Base-by-base conservation (phyloP, 331 rosid species). In the Prunus yedoensis region DNA sequence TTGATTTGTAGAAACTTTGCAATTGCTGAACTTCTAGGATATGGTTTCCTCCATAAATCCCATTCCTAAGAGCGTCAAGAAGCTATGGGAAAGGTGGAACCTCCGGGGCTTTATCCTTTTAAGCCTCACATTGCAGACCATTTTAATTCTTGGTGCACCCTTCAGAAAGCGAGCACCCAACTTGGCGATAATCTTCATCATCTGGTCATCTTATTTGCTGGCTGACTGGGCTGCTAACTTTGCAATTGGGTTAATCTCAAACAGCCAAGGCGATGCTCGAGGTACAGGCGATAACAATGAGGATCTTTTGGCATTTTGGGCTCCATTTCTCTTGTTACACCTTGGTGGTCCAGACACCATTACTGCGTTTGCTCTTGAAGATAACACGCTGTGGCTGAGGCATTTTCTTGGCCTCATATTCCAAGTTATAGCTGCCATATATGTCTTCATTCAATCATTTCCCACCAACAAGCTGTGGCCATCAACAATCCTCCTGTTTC, bases 321-420 rank as follows among this genome's bases (percentile, higher is more conserved):
- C 91, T 4, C 91, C 91, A 2, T 88, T 88, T 59, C 80, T 85
- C 6, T 62, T 88, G 47, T 23, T 88, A 43, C 91, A 88, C 65
- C 83, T 88, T 46, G 91, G 91, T 28, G 91, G 91, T 9, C 91
- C 89, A 18, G 88, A 88, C 76, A 85, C 91, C 71, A 88, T 88
- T 2, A 78, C 86, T 17, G 86, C 91, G 2, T 81, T 88, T 66
- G 74, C 91, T 69, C 83, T 85, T 0, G 87, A 85, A 35, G 91
- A 88, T 54, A 85, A 88, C 43, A 80, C 82, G 5, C 81, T 88
- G 41, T 88, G 88, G 91, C 74, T 83, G 1, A 77, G 91, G 58
- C 89, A 88, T 61, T 52, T 85, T 35, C 41, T 81, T 58, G 83
- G 88, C 8, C 76, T 88, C 16, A 1, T 74, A 3, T 75, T 74